phyloP scores from a whole-genome alignment of 305 asterid genomes.

The Plantago coronopus region DNA sequence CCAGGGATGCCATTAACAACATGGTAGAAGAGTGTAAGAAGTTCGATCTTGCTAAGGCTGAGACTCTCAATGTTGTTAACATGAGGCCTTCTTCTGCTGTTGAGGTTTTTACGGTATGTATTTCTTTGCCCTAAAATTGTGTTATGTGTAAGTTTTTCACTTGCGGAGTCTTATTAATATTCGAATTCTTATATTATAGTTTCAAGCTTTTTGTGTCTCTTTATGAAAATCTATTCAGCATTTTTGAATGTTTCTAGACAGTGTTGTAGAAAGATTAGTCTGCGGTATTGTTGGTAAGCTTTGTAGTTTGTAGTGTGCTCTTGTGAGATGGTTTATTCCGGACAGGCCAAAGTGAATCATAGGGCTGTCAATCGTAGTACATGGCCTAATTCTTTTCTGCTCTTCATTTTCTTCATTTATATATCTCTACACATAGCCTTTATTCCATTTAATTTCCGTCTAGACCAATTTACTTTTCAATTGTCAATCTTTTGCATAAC shows the following conservation, averaged over 20 bases:
- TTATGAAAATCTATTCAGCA: no score
- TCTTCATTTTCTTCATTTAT: no score
- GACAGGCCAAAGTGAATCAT: background rate
- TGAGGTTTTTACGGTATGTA: slow-evolving; percentile 59
- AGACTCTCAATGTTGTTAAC: slow-evolving; percentile 63
- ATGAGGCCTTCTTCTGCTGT: slow-evolving; percentile 54
- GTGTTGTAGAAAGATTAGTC: no score
- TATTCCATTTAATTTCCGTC: no score
- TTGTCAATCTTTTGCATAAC: no score
- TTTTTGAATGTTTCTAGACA: no score
- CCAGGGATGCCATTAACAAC: slow-evolving; percentile 41
- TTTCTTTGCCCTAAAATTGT: background rate
- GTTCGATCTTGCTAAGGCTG: slow-evolving; percentile 61
- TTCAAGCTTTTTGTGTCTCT: no score
- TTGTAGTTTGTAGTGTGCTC: background rate
- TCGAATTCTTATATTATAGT: background rate
- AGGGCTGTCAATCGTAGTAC: no score
- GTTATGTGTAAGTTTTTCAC: background rate
- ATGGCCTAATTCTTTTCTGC: no score
- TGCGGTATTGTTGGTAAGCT: background rate
- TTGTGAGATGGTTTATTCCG: background rate
- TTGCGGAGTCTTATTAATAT: background rate
- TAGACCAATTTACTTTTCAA: no score
- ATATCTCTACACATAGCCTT: no score
- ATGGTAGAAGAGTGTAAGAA: slow-evolving; percentile 41